Evolutionary conservation across 2,329 filamentous ascomycete genomes (phyloP), one percentile per base, ranked within the genome.

Genomic region (Diplocarpon rosae): DNA sequence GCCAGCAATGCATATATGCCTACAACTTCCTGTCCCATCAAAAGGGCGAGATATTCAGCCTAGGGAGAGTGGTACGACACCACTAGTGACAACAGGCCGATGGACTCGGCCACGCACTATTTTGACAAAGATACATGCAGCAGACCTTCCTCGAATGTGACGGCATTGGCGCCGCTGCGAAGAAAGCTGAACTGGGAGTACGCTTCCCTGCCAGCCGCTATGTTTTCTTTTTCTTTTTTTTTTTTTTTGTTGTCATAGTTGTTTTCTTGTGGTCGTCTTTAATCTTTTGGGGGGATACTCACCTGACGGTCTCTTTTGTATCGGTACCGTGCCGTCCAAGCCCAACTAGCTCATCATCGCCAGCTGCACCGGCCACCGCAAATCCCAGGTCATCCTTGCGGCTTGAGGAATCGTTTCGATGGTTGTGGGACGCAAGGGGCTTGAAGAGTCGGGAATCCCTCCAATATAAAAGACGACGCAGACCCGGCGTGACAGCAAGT

Each of bases 1-100:
- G 79, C 80, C 11, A 83, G 76, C 1, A 85, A 85, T 52, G 80
- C 67, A 12, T 85, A 12, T 85, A 83, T 58, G 82, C 78, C 0
- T 72, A 76, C 1, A 68, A 71, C 12, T 58, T 85, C 7, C 63
- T 78, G 1, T 77, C 78, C 0, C 59, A 69, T 72, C 53, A 48
- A 33, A 11, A 39, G 9, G 28, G 46, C 47, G 70, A 73, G 11
- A 83, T 85, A 46, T 68, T 81, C 7, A 80, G 50, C 67, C 10
- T 50, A 32, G 8, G 43, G 59, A 8, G 50, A 61, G 14, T 75
- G 72, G 70, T 68, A 67, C 49, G 58, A 64, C 13, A 67, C 65
- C 37, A 62, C 59, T 3, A 66, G 72, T 41, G 72, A 75, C 52
- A 59, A 61, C 5, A 59, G 58, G 8, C 51, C 68, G 4, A 68